These are phyloP conservation scores for Leptosphaerulina australis DNA, from an alignment of 2,329 filamentous ascomycete genomes.

Conservation along the genomic window DNA sequence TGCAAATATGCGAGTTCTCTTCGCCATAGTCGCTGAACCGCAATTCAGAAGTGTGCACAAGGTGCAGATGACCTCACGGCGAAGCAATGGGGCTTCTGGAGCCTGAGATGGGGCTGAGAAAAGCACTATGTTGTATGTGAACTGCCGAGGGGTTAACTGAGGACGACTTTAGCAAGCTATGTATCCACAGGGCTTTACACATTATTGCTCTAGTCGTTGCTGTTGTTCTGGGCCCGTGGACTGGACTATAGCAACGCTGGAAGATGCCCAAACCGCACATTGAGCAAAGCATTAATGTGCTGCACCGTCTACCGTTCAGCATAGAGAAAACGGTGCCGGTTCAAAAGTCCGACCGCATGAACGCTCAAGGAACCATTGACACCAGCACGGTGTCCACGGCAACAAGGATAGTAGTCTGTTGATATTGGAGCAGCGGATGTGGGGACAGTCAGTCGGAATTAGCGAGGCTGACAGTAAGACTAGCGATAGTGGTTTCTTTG, in stretches of 20 bases:
- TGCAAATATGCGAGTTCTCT: constrained; percentile 2
- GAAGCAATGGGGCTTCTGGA: background rate
- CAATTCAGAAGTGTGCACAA: constrained; percentile 4
- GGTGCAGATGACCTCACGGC: constrained; percentile 12
- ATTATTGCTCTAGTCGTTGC: background rate
- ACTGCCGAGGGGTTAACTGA: background rate
- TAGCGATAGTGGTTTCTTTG: constrained; percentile 17
- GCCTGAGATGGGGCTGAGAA: background rate
- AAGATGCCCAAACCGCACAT: constrained; percentile 7
- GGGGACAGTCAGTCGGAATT: constrained; percentile 7
- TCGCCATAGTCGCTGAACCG: constrained; percentile 3
- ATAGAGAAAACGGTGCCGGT: background rate
- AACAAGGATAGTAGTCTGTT: constrained; percentile 7
- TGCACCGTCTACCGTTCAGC: constrained; percentile 5
- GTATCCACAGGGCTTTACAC: background rate
- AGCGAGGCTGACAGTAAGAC: constrained; percentile 15
- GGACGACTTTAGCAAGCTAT: background rate
- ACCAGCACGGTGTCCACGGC: constrained; percentile 12
- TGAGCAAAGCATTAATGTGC: constrained; percentile 5
- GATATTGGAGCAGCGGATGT: constrained; percentile 9
- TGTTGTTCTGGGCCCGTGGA: background rate
- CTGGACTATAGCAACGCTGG: background rate
- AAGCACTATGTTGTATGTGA: background rate
- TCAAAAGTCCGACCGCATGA: constrained; percentile 7
- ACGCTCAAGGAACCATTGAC: constrained; percentile 4